Evolutionary conservation across 306 rosid genomes (phyloP).

Genomic region (Sesbania bispinosa): DNA sequence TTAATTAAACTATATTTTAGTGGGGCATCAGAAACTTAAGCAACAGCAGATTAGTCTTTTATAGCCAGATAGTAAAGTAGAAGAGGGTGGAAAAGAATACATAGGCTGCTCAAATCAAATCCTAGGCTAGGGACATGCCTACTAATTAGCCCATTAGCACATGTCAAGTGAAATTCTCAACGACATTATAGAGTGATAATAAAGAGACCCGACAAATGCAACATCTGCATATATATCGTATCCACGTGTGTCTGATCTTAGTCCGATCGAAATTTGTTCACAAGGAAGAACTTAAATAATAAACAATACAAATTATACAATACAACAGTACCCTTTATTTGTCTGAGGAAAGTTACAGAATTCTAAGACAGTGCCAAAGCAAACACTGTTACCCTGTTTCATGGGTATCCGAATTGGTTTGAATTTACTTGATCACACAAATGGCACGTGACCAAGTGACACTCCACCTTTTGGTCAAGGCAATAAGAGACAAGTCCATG

Average conservation of each 20-base stretch:
- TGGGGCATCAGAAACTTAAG: slow-evolving; percentile 19
- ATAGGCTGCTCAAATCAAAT: slow-evolving; percentile 10
- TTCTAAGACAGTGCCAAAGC: not conserved
- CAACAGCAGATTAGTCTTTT: slow-evolving; percentile 30
- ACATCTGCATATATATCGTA: slow-evolving; percentile 1
- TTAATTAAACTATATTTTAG: slow-evolving; percentile 20
- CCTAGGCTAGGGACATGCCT: slow-evolving; percentile 10
- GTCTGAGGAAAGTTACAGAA: not conserved
- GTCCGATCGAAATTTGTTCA: slow-evolving; percentile 14
- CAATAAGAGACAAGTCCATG: slow-evolving; percentile 40
- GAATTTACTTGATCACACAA: not conserved
- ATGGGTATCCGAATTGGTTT: not conserved
- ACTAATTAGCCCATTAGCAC: slow-evolving; percentile 33
- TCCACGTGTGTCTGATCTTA: slow-evolving; percentile 22
- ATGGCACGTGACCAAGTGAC: slow-evolving; percentile 36
- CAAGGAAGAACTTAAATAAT: not conserved
- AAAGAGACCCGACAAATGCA: slow-evolving; percentile 5
- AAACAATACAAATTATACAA: not conserved
- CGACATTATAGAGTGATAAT: not conserved
- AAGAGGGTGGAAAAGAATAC: slow-evolving; percentile 4
- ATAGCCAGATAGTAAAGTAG: slow-evolving; percentile 17
- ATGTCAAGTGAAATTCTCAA: too few species aligned
- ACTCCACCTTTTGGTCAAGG: slow-evolving; percentile 32
- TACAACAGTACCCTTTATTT: not conserved
- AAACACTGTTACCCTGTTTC: not conserved